Evolutionary conservation across 225 moss, liverwort and hornwort species (phyloP), one percentile per base, ranked within the genome.

Genomic region (Pleurozium schreberi): DNA sequence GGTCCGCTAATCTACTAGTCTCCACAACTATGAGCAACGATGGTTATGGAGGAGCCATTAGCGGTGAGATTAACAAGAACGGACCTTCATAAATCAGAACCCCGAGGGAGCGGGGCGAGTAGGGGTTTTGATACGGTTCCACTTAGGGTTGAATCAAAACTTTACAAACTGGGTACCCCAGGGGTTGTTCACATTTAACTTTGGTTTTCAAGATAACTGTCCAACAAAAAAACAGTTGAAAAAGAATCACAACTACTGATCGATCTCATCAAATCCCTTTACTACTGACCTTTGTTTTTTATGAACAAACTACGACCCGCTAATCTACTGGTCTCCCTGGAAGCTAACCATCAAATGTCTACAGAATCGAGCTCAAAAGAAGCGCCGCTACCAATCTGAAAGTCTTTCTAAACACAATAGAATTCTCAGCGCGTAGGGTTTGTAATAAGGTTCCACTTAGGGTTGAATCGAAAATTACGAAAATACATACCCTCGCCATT

Each of bases 181-280:
- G 63, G 49, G 27, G 12, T n/a, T 18, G 64, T 36, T 49, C 36
- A 64, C 26, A 50, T 49, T 3, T 5, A 83, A 66, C 38, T 36
- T 49, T 17, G 50, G 38, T 38, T 36, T 97, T 97, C 77, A 98
- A 96, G 84, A 95, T 92, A 85, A 97, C 95, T 98, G 92, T 6
- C 42, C 85, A 78, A 53, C 79, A 62, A 69, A 59, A 60, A 28
- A 82, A 40, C 20, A 42, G 65, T 14, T 21, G 58, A 81, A 84
- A 70, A 84, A 15, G 30, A 68, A 75, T n/a, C n/a, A 67, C 58
- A 30, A 71, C n/a, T 61, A 84, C 42, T 60, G 64, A 82, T 86
- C 88, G 79, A 84, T 58, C 36, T 40, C 40, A 80, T 68, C 45
- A 19, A 71, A 81, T 42, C 84, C 87, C 34, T 43, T 84, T 23